Conservation (phyloP, 805 yeast species). For the Nakazawaea wickerhamii region DNA sequence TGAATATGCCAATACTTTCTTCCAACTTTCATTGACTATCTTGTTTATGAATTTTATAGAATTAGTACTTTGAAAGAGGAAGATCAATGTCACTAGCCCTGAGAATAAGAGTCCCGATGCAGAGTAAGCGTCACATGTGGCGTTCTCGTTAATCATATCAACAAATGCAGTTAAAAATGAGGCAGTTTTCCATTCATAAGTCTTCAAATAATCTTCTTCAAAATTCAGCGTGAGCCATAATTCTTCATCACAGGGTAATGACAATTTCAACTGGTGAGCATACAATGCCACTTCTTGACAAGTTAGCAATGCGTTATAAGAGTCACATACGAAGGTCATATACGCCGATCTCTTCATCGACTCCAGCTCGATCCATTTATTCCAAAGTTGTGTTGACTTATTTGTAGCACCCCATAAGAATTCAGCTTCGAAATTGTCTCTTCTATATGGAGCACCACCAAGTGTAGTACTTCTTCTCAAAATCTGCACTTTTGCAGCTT, state of each 20-base stretch:
- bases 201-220: slow-evolving; percentile 8
- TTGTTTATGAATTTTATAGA: not conserved
- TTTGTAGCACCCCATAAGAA: slow-evolving; percentile 14
- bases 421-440: slow-evolving; percentile 22
- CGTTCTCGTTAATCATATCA: slow-evolving; percentile 9
- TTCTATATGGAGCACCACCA: slow-evolving; percentile 36
- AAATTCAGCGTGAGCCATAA: slow-evolving; percentile 40
- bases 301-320: slow-evolving; percentile 7
- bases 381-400: slow-evolving; percentile 25
- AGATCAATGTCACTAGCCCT: slow-evolving; percentile 8
- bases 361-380: slow-evolving; percentile 72
- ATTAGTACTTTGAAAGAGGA: slow-evolving; percentile 10
- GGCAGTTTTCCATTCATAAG: slow-evolving; percentile 6
- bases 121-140: not conserved
- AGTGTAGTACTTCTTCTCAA: slow-evolving; percentile 41
- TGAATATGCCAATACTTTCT: slow-evolving; percentile 5
- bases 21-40: slow-evolving; percentile 7
- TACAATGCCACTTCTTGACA: slow-evolving; percentile 16
- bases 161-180: slow-evolving; percentile 5
- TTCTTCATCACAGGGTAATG: slow-evolving; percentile 59
- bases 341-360: slow-evolving; percentile 64
- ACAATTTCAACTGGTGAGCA: slow-evolving; percentile 55
- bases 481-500: slow-evolving; percentile 46
- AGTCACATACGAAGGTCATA: slow-evolving; percentile 7
- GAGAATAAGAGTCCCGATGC: not conserved